phyloP scores from a whole-genome alignment of 495 filamentous ascomycete genomes.

The Platismatia glauca region DNA sequence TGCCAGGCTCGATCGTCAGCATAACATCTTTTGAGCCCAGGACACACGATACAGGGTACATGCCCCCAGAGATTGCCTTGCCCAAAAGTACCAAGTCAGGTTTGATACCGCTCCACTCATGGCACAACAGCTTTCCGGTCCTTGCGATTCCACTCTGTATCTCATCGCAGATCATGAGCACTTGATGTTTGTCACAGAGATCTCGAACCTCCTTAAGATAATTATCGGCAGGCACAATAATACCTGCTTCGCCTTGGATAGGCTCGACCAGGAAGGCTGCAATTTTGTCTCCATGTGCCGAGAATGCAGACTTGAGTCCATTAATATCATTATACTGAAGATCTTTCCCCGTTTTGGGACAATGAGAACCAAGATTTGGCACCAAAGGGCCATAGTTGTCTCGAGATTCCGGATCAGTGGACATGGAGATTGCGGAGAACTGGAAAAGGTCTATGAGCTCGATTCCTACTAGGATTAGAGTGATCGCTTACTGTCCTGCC shows the following conservation, averaged over 20 bases:
- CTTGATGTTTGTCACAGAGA: slow-evolving; percentile 89
- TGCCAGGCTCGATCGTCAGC: slow-evolving; percentile 94
- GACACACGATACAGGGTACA: slow-evolving; percentile 97
- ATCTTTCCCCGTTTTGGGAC: slow-evolving; percentile 64
- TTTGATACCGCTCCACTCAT: slow-evolving; percentile 89
- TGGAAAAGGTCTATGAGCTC: slow-evolving; percentile 32
- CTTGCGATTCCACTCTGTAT: slow-evolving; percentile 97
- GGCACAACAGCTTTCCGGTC: slow-evolving; percentile 87
- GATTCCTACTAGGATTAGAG: slow-evolving; percentile 5
- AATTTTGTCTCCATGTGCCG: slow-evolving; percentile 70
- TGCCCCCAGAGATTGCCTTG: slow-evolving; percentile 95
- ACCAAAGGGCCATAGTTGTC: slow-evolving; percentile 97
- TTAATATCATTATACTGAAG: slow-evolving; percentile 81
- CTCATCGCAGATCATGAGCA: slow-evolving; percentile 93
- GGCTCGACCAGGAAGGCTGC: slow-evolving; percentile 95
- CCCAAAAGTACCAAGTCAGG: slow-evolving; percentile 91
- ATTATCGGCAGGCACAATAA: slow-evolving; percentile 85
- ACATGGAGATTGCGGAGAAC: slow-evolving; percentile 93
- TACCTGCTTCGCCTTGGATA: slow-evolving; percentile 96
- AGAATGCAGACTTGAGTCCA: slow-evolving; percentile 70
- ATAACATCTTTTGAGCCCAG: slow-evolving; percentile 85
- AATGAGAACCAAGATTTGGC: slow-evolving; percentile 70
- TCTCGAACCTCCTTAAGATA: slow-evolving; percentile 76
- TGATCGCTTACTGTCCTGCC: slow-evolving; percentile 62
- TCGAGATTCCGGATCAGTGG: slow-evolving; percentile 85